Evolutionary conservation across 208 protist genomes (phyloP), one percentile per base, ranked within the genome.

Genomic region (Acanthamoeba lenticulata): DNA sequence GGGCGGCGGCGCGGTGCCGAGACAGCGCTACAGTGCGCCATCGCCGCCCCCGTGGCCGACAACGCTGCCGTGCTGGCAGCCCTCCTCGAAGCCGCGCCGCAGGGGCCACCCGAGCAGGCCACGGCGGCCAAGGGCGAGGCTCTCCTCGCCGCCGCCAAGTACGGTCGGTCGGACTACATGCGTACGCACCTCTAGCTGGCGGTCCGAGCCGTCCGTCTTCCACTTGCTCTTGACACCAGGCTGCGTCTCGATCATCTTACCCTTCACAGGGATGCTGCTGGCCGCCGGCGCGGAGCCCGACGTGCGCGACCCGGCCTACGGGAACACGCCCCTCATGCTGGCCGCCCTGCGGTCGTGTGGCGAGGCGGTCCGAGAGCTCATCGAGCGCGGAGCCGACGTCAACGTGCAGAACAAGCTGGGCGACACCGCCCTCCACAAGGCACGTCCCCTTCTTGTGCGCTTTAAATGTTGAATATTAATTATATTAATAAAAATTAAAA

Each of bases 71-170:
- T 6, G 21, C 27, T 83, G 42, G 74, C 36, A 13, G 74, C 74
- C 42, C 74, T 83, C 24, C 74, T 83, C 67, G 67, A 32, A 6
- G 44, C 74, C 19, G 74, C 42, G 44, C 27, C 17, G 74, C 74
- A 60, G 52, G n/a, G n/a, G n/a, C n/a, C n/a, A n/a, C 52, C 24
- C 42, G 42, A 24, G 13, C 44, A 36, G 42, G 40, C 40, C 11
- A 11, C 11, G 52, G 52, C 11, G 6, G 74, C 74, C 27, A 83
- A 32, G 42, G 74, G 15, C 74, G 74, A 83, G 17, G 74, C 74
- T 40, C 74, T 83, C 44, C 74, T 83, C 42, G 74, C 74, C 24
- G 74, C 74, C 6, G 74, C 74, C 74, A 83, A 83, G 74, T 83
- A 83, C 74, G 74, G 74, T 40, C 74, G 74, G 13, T 15, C 42